Evolutionary conservation across 202 grass and related monocot genomes (phyloP), one percentile per base, ranked within the genome.

Genomic region (Setaria viridis): DNA sequence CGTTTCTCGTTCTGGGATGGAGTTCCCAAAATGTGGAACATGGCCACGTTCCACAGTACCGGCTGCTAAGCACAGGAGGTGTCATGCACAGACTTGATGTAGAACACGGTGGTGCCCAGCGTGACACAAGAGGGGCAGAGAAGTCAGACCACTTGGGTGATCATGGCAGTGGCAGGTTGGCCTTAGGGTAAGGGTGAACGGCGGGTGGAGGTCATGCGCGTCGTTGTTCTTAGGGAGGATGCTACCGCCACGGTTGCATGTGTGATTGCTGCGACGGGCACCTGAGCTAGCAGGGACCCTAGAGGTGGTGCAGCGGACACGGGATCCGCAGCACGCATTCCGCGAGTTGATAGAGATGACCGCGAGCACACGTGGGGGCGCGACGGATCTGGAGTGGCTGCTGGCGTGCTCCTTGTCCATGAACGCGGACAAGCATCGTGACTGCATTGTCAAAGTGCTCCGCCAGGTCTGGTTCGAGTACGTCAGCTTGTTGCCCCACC

Each of bases 281-380:
- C 51, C 10, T 0, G 41, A 0, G 34, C 56, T 53, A 34, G 9
- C 50, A 55, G 82, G 95, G 82, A 64, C 82, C 10, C 85, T 98
- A 11, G 95, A 89, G 34, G 92, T 98, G 82, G 92, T 98, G 80
- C 90, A 90, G 69, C 88, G 87, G 65, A 93, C 95, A 42, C 79
- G 87, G 32, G 91, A 98, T 71, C 95, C 95, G 64, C 89, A 98
- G 89, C 80, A 85, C 6, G 91, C 87, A 62, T 98, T 98, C 83
- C 82, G 89, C 35, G 91, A 95, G 30, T 98, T 98, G 95, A 81
- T 89, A 53, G 95, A 95, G 88, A 98, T 98, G 95, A 94, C 94
- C 51, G 58, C 76, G 42, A 78, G 79, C 90, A 86, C 51, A 17
- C 0, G 59, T 58, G 58, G 75, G 7, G 73, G 85, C 35, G 70